Percentiles rank a stretch among this genome's conserved stretches.
phyloP scores from a whole-genome alignment of 192 early-diverging fungal genomes.

The Pilaira anomala region DNA sequence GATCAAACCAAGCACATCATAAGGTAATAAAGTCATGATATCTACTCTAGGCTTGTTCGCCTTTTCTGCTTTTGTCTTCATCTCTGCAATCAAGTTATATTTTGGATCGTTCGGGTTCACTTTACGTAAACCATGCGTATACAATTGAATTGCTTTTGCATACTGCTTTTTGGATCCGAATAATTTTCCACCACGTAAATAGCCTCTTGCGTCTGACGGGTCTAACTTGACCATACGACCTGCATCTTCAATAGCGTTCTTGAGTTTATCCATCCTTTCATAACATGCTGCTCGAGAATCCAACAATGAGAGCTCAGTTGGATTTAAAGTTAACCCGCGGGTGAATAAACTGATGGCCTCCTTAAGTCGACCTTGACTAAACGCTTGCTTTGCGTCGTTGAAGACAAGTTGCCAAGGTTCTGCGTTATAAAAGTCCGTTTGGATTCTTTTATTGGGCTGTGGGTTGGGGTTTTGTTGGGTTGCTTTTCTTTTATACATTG shows the following conservation, averaged over 20 bases:
- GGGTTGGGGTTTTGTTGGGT: too few relatives aligned
- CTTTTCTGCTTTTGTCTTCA: constrained; percentile 1
- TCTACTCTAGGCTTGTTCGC: background rate
- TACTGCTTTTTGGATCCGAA: background rate
- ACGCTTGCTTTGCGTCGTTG: background rate
- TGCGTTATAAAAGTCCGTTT: background rate
- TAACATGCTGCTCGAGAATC: constrained; percentile 9
- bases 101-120: background rate
- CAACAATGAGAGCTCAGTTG: background rate
- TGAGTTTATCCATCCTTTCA: background rate
- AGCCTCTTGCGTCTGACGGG: constrained; percentile 9
- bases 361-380: background rate
- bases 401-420: constrained; percentile 4
- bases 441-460: too few relatives aligned
- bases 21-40: constrained; percentile 14
- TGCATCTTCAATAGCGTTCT: background rate
- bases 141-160: background rate
- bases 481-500: too few relatives aligned
- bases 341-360: constrained; percentile 8
- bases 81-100: background rate
- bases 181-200: constrained; percentile 5
- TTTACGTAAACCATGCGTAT: background rate
- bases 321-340: background rate
- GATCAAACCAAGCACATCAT: constrained; percentile 3
- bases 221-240: background rate